Percentiles rank a stretch among this genome's conserved stretches.
Conservation (phyloP, 1,139 yeast genomes). For the Scheffersomyces cryptocercus region DNA sequence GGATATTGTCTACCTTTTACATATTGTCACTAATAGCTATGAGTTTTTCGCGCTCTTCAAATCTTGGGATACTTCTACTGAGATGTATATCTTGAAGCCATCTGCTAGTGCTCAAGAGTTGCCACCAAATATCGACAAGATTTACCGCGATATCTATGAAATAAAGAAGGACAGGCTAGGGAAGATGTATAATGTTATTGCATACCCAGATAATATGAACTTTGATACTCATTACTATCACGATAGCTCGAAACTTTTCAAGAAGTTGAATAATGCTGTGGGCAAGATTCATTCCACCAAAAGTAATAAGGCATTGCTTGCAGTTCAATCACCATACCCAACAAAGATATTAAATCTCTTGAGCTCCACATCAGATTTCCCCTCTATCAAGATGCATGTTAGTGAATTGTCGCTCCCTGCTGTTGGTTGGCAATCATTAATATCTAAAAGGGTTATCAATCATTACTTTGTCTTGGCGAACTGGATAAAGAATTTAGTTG, state of each 20-base stretch:
- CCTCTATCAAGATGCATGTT: conserved; percentile 61
- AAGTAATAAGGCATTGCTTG: conserved; percentile 65
- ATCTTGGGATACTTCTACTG: conserved; percentile 58
- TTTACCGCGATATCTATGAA: conserved; percentile 54
- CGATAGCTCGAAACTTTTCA: conserved; percentile 52
- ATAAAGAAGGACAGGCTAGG: conserved; percentile 49
- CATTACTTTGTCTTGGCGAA: conserved; percentile 74
- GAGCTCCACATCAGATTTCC: conserved; percentile 55
- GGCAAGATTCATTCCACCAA: conserved; percentile 65
- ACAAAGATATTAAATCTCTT: conserved; percentile 43
- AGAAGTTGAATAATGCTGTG: conserved; percentile 54
- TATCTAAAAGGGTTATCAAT: conserved; percentile 67
- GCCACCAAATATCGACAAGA: conserved; percentile 46
- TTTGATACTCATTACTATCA: conserved; percentile 56
- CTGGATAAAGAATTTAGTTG: conserved; percentile 69
- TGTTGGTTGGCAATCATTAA: conserved; percentile 80
- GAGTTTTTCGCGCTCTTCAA: conserved; percentile 72
- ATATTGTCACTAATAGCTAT: conserved; percentile 73
- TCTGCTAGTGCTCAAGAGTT: conserved; percentile 67
- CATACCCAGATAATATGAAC: conserved; percentile 50
- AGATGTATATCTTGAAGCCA: conserved; percentile 67
- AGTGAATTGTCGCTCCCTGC: conserved; percentile 67
- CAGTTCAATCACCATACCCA: conserved; percentile 73
- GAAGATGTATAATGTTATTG: conserved; percentile 45
- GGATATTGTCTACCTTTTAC: conserved; percentile 69